Conservation (phyloP, 441 rosid genomes). For the Kokia cookei region DNA sequence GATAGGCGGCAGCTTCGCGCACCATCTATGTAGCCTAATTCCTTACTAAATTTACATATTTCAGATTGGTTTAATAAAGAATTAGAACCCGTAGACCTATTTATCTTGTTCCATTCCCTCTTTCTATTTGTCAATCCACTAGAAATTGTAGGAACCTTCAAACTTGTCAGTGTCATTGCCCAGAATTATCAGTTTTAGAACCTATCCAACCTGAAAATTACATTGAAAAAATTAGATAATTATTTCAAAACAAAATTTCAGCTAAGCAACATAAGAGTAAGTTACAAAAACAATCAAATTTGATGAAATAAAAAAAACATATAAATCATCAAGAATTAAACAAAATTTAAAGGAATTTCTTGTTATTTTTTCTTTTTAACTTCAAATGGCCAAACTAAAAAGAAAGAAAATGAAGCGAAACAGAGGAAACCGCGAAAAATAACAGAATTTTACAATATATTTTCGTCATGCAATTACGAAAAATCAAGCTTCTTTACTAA, state of each 20-base stretch:
- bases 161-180: constrained; percentile 36
- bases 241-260: not conserved
- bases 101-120: constrained; percentile 12
- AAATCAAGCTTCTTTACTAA: not conserved
- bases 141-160: constrained; percentile 26
- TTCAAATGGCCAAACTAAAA: not conserved
- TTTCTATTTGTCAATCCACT: constrained; percentile 30
- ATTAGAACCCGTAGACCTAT: constrained; percentile 8
- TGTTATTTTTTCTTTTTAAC: not conserved
- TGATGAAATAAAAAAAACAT: not conserved
- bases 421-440: not conserved
- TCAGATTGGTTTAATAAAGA: constrained; percentile 13
- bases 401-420: constrained; percentile 1
- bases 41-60: constrained; percentile 12
- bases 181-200: not conserved
- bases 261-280: not conserved
- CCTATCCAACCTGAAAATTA: not conserved
- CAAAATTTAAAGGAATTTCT: not conserved
- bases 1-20: constrained; percentile 16
- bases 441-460: not conserved
- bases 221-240: not conserved
- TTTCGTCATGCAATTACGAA: not conserved
- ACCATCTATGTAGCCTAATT: constrained; percentile 17
- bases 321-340: not conserved
- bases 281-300: not conserved